Base-by-base conservation (phyloP, 176 grass and related monocot genomes). In the Triticum urartu region DNA sequence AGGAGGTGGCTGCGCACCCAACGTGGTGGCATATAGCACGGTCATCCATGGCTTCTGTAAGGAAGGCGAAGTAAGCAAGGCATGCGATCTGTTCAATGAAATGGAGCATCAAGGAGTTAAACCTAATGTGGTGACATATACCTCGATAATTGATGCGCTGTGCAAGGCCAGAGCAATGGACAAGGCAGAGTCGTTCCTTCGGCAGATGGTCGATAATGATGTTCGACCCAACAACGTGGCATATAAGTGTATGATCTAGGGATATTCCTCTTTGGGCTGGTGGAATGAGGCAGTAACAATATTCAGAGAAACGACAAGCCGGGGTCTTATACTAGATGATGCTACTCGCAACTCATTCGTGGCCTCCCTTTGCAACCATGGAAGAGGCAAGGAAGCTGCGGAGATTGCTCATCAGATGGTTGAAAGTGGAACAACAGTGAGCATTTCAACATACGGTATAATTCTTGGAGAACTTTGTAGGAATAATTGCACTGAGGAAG, bases 1-100 rank as follows among this genome's bases (percentile, higher is more conserved):
- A 67, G 80, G 79, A 58, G 71, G 39, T 28, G 38, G 30, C 6
- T 86, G 75, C 35, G 1, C 70, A 38, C 70, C 39, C 1, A 38
- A 84, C 39, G 72, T 69, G 71, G 52, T 88, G 38, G 58, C 75
- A 1, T 90, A 82, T 28, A 83, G 18, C 54, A 77, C 82, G 5
- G 32, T 90, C 56, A 72, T 90, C 48, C 39, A 73, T 1, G 70
- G 70, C 21, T 47, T 73, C n/a, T 73, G 21, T 26, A 73, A 73
- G 22, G 11, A 73, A 73, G 39, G 71, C 5, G 47, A 47, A 26
- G n/a, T 73, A 47, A 72, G 69, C 2, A n/a, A 72, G 21, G 69
- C 69, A 7, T 42, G 69, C 36, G 5, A 72, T 72, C 36, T 42
- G 4, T 22, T 72, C 20, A 5, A 11, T 42, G 36, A 72, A 24